These are phyloP conservation scores for Vitis cinerea DNA, from an alignment of 164 flowering plant species.

Conservation along the genomic window DNA sequence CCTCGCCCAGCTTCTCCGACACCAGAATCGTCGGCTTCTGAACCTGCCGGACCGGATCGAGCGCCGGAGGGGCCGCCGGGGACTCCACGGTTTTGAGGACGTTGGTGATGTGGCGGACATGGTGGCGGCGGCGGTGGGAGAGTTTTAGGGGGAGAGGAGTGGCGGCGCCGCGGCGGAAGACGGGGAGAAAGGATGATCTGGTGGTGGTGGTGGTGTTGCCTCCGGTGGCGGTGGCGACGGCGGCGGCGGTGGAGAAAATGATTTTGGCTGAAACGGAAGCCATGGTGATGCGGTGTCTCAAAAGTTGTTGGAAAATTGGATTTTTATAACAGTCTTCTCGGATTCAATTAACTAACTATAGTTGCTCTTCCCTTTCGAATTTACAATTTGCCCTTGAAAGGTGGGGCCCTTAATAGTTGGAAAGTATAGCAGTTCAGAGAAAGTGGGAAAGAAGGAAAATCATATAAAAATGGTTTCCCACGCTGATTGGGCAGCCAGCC, in stretches of 20 bases:
- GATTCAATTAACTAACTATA: no score
- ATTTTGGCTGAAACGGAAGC: constrained; percentile 6
- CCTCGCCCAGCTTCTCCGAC: constrained; percentile 88
- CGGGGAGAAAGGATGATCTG: constrained; percentile 8
- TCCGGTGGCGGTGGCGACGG: neutral
- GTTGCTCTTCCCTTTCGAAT: no score
- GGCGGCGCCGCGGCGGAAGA: constrained; percentile 2
- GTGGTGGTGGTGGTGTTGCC: neutral
- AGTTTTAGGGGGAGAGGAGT: constrained; percentile 8
- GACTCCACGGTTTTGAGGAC: constrained; percentile 10
- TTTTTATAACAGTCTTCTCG: no score
- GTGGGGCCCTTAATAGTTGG: no score
- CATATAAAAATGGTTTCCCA: no score
- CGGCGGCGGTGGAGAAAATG: neutral
- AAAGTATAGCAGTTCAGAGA: no score
- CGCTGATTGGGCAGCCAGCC: no score
- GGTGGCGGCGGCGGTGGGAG: neutral
- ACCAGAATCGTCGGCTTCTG: constrained; percentile 69
- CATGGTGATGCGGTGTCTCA: neutral
- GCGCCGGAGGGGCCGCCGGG: neutral
- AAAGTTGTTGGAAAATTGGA: no score
- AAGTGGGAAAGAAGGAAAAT: no score
- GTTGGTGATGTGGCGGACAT: neutral
- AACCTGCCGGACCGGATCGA: neutral
- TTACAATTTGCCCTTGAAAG: no score